Percentiles rank a stretch among this genome's conserved stretches.
These are phyloP conservation scores for Penicillium dipodomyicola DNA, from an alignment of 495 filamentous ascomycete genomes.

Conservation along the genomic window DNA sequence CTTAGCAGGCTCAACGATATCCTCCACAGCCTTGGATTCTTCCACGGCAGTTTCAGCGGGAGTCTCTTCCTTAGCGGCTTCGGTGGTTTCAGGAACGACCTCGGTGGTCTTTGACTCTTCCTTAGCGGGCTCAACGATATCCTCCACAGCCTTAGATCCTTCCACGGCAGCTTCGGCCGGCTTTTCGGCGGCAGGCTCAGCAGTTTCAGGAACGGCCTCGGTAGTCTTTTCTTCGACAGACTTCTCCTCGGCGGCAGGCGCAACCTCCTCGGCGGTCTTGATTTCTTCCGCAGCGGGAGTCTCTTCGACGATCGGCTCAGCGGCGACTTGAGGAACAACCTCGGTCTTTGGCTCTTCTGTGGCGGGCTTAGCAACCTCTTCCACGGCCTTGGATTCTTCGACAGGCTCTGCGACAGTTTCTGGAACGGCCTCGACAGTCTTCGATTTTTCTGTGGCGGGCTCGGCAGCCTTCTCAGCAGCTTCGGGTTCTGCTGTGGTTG, in stretches of 20 bases:
- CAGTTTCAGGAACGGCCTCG: constrained; percentile 12
- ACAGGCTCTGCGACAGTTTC: constrained; percentile 10
- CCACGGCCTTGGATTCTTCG: constrained; percentile 4
- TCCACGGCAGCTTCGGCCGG: constrained; percentile 2
- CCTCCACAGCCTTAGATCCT: not conserved
- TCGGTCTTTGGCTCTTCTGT: constrained; percentile 17
- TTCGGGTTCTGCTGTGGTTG: constrained; percentile 14
- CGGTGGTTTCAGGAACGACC: not conserved
- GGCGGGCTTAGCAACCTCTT: constrained; percentile 10
- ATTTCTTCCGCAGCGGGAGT: not conserved
- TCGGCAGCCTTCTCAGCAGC: constrained; percentile 11
- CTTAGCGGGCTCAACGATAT: constrained; percentile 10
- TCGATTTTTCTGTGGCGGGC: not conserved
- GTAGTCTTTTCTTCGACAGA: not conserved
- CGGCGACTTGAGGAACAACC: not conserved
- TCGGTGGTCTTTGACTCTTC: constrained; percentile 6
- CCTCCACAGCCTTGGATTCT: constrained; percentile 5
- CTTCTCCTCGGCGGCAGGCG: not conserved
- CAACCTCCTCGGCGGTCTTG: constrained; percentile 2
- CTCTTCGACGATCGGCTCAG: not conserved
- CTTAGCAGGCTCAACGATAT: constrained; percentile 10
- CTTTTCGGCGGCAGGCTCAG: constrained; percentile 7
- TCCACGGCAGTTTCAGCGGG: constrained; percentile 12
- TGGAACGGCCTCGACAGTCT: constrained; percentile 9
- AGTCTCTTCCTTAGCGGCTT: not conserved